A percentile compares a stretch with the other conserved stretches of the same genome.
Conservation (phyloP, 306 rosid genomes). For the Gillenia trifoliata region DNA sequence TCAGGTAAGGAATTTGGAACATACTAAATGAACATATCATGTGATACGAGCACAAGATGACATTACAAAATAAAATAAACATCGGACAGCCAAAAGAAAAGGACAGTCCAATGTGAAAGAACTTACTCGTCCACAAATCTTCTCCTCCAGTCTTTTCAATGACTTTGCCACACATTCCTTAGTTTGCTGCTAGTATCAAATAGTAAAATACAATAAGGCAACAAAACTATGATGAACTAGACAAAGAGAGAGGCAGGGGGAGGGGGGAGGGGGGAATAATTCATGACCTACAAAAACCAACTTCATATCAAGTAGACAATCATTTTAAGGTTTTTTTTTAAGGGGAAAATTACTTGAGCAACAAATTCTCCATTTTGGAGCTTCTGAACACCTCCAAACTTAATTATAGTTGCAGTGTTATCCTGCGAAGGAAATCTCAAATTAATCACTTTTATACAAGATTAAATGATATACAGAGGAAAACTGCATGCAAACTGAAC, state of each 20-base stretch:
- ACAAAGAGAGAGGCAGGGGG: no score
- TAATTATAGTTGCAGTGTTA: conserved; percentile 66
- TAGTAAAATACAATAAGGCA: background rate
- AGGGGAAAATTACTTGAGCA: conserved; percentile 52
- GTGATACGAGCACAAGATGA: conserved; percentile 3
- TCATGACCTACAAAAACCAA: background rate
- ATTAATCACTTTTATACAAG: background rate
- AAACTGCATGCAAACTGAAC: background rate
- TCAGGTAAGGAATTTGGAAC: background rate
- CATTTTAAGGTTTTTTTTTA: background rate
- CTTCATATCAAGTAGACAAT: background rate
- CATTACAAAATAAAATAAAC: background rate
- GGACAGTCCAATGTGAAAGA: background rate
- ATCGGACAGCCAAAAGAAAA: background rate
- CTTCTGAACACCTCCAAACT: conserved; percentile 65
- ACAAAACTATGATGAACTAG: background rate
- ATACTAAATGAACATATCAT: conserved; percentile 3
- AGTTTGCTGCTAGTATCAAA: conserved; percentile 49
- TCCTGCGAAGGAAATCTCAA: conserved; percentile 41
- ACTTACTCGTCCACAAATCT: conserved; percentile 69
- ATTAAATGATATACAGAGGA: background rate
- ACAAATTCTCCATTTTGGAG: conserved; percentile 74
- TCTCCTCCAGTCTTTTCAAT: conserved; percentile 73
- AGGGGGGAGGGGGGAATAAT: background rate
- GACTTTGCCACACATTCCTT: conserved; percentile 84